Conservation (phyloP, 2,329 filamentous ascomycete genomes). For the Ceratocystis destructans region DNA sequence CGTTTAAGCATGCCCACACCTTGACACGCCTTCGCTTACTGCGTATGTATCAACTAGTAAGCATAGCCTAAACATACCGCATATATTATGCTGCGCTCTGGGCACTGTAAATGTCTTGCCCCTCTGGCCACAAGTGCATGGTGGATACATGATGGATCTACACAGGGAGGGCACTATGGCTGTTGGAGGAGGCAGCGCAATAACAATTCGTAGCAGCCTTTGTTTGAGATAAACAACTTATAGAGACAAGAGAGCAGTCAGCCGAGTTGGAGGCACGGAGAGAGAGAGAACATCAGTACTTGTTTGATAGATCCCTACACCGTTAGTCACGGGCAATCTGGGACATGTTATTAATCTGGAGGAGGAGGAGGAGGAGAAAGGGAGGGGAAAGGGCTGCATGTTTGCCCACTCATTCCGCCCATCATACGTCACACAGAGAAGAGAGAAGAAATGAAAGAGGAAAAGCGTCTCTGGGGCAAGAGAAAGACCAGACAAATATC, state of each 20-base stretch:
- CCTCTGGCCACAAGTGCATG: not conserved
- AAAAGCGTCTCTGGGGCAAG: not conserved
- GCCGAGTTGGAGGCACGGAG: not conserved
- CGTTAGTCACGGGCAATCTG: not conserved
- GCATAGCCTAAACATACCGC: not conserved
- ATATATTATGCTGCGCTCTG: not conserved
- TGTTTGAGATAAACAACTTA: slow-evolving; percentile 3
- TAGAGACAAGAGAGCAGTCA: not conserved
- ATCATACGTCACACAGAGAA: not conserved
- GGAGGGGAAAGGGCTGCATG: not conserved
- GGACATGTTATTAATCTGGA: not conserved
- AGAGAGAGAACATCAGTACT: not conserved
- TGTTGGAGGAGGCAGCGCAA: not conserved
- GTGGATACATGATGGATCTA: not conserved
- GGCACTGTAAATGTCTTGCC: not conserved
- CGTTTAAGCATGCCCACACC: too few relatives aligned
- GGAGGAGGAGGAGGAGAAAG: not conserved
- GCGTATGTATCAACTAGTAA: not conserved
- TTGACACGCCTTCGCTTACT: not conserved
- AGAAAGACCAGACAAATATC: not conserved
- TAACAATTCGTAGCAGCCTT: not conserved
- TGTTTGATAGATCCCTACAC: not conserved
- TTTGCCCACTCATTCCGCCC: not conserved
- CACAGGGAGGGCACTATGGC: not conserved
- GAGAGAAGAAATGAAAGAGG: not conserved